Conservation (phyloP, 371 early-diverging fungal genomes). For the Globomyces sp. region DNA sequence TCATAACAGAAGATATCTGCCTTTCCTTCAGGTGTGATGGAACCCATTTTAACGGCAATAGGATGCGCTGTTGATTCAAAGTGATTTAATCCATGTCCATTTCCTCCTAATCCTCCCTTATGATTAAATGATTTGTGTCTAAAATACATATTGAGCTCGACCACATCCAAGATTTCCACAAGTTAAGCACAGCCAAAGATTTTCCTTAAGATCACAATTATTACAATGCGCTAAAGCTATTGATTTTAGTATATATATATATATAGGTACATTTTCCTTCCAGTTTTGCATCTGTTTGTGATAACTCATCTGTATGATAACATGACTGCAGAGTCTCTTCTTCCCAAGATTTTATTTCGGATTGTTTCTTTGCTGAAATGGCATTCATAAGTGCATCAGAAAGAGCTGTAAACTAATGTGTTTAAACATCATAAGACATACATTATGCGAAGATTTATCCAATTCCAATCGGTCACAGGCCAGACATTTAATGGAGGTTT, state of each 20-base stretch:
- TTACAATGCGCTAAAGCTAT: constrained; percentile 73
- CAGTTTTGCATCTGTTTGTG: constrained; percentile 50
- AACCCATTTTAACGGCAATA: constrained; percentile 88
- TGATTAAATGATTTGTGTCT: too few species aligned
- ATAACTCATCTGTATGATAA: constrained; percentile 72
- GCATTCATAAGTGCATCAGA: constrained; percentile 71
- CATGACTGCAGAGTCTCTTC: constrained; percentile 74
- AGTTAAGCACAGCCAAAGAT: constrained; percentile 65
- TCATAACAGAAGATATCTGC: constrained; percentile 93
- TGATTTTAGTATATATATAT: constrained; percentile 20
- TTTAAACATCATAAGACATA: neutral
- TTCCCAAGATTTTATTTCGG: constrained; percentile 91
- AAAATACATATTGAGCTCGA: constrained; percentile 66
- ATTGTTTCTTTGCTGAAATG: constrained; percentile 77
- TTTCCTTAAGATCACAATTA: constrained; percentile 82
- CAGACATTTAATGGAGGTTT: constrained; percentile 64
- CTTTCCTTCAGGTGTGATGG: constrained; percentile 95
- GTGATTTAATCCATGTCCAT: constrained; percentile 94
- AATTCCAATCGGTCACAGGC: constrained; percentile 47
- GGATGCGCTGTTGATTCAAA: constrained; percentile 80
- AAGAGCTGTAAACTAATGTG: constrained; percentile 23
- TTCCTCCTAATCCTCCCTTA: constrained; percentile 96
- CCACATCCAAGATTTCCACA: constrained; percentile 70
- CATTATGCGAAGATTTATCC: constrained; percentile 20
- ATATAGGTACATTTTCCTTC: constrained; percentile 18